A percentile compares a stretch with the other conserved stretches of the same genome.
Conservation (phyloP, 345 rosid species). For the Brassica rapa region DNA sequence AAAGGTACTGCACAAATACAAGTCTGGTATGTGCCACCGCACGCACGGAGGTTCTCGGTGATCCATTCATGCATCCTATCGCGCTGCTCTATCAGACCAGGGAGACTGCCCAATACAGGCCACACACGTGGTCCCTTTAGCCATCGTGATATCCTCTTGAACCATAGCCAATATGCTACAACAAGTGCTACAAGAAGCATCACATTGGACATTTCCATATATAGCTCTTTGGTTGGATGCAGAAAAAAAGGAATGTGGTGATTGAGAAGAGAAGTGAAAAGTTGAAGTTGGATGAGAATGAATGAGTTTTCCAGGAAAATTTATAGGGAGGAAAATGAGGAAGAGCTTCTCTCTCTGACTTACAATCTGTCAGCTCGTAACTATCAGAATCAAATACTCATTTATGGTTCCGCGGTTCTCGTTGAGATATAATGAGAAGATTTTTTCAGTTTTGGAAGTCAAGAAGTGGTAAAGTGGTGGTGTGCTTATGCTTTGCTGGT, state of each 20-base stretch:
- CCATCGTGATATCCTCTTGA: conserved; percentile 74
- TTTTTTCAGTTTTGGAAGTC: conserved; percentile 45
- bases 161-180: conserved; percentile 82
- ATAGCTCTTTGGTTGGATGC: background rate
- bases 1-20: conserved; percentile 88
- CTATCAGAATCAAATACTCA: conserved; percentile 27
- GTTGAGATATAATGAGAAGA: conserved; percentile 30
- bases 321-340: conserved; percentile 19
- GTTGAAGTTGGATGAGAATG: conserved; percentile 15
- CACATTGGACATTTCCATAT: conserved; percentile 72
- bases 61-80: conserved; percentile 99
- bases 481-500: conserved; percentile 34
- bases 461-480: conserved; percentile 32
- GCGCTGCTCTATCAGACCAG: conserved; percentile 80
- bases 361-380: conserved; percentile 10
- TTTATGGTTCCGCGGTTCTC: conserved; percentile 39
- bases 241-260: background rate
- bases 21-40: conserved; percentile 97
- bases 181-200: conserved; percentile 57
- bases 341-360: conserved; percentile 31
- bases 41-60: conserved; percentile 82
- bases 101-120: conserved; percentile 90
- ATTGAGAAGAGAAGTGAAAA: conserved; percentile 6
- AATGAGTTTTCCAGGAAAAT: background rate
- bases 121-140: conserved; percentile 86